Conservation (phyloP, 2,329 filamentous ascomycete species). For the Colletotrichum sp. region DNA sequence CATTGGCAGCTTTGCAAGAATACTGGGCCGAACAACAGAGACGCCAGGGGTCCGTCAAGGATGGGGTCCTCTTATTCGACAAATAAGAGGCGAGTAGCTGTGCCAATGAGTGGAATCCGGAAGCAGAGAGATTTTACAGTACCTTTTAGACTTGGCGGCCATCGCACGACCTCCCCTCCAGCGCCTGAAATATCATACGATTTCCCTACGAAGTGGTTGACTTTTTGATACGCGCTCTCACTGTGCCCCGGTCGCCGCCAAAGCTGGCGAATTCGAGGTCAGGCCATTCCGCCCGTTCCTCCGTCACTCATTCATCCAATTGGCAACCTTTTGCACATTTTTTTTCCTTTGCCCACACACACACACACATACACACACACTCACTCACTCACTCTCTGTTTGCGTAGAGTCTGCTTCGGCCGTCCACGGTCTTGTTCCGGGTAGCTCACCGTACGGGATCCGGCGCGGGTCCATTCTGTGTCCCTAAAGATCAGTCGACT, state of each 20-base stretch:
- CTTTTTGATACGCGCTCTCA: slow-evolving; percentile 20
- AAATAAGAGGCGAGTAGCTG: not conserved
- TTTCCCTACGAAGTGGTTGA: slow-evolving; percentile 24
- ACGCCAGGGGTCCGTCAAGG: not conserved
- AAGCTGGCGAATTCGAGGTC: slow-evolving; percentile 22
- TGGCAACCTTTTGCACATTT: slow-evolving; percentile 2
- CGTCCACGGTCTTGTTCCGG: slow-evolving; percentile 6
- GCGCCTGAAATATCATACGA: slow-evolving; percentile 45
- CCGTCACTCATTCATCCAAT: slow-evolving; percentile 1
- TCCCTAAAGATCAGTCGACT: slow-evolving; percentile 10
- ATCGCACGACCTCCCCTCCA: slow-evolving; percentile 31
- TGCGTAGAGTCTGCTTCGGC: not conserved
- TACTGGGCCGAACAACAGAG: not conserved
- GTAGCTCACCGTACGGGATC: slow-evolving; percentile 8
- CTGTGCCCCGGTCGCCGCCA: slow-evolving; percentile 19
- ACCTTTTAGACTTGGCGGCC: slow-evolving; percentile 4
- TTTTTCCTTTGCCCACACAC: not conserved
- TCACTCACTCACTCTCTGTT: not conserved
- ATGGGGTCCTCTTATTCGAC: not conserved
- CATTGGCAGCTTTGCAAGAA: not conserved
- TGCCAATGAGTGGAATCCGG: not conserved
- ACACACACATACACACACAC: not conserved
- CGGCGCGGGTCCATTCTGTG: slow-evolving; percentile 8
- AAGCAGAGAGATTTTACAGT: not conserved
- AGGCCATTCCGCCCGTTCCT: slow-evolving; percentile 21